Base-by-base conservation (phyloP, 257 asterid species). In the Capsicum pubescens region DNA sequence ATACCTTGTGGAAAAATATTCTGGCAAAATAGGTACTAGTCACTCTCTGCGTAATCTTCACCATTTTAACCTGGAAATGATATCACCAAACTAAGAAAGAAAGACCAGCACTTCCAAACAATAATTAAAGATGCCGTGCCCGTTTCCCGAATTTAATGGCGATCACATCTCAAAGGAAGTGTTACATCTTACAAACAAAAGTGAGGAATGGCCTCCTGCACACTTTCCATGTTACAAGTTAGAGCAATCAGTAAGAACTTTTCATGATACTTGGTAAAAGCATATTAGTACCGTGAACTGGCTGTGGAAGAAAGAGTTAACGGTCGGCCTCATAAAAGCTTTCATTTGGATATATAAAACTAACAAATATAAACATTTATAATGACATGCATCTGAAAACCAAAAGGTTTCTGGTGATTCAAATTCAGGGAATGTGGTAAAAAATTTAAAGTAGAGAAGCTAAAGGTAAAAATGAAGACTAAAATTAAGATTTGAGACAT, bases 11-110 rank as follows among this genome's bases (percentile, higher is more conserved):
- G 77, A 89, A 84, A 76, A 56, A 54, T 80, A 89, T 84, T 67
- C 87, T 80, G 7, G 90, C 84, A 68, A 89, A 85, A 52, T 89
- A 89, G 57, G 90, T 89, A 60, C 82, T 87, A 48, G 64, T 67
- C 50, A 86, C 88, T 86, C 87, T 86, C 79, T 89, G 86, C 42
- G 90, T 89, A 77, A 89, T 86, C 87, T 68, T 86, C 84, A 89
- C 92, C 90, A 84, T 84, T 76, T 89, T 86, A 8, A 87, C 92
- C 92, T 89, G 87, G 81, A 83, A 55, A 56, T 10, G 69, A 60
- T 50, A 59, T 59, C 26, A 61, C 74, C 57, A 81, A 13, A 74
- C 32, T 60, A 68, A 67, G 83, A 72, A 64, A 61, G 81, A 26
- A 54, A 26, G 9, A 14, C 50, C 50, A 77, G 64, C 61, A 54